Evolutionary conservation across 768 basidiomycete species (phyloP).

Genomic region (Russula olivacea): DNA sequence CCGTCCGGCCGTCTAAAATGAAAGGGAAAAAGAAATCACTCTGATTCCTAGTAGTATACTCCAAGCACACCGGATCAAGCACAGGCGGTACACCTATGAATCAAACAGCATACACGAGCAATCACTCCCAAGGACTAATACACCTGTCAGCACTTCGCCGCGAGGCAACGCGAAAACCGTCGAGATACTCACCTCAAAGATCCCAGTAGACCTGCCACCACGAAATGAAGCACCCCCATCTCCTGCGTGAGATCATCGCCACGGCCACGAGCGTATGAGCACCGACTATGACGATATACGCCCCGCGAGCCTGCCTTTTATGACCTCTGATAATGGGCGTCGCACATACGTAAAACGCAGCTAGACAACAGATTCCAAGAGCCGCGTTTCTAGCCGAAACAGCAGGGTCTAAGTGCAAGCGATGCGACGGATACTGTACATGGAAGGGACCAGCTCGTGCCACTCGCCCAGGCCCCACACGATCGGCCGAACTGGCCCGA

Average conservation of each 20-base stretch:
- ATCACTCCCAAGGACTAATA: background rate
- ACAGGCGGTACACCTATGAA: slow-evolving; percentile 13
- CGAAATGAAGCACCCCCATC: background rate
- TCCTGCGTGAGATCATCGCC: background rate
- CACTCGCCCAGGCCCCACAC: no score
- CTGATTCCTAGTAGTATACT: slow-evolving; percentile 1
- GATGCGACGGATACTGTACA: background rate
- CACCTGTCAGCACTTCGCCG: background rate
- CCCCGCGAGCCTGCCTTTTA: background rate
- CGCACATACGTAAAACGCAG: background rate
- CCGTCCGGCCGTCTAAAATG: background rate
- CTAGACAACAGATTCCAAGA: background rate
- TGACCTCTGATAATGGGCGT: slow-evolving; percentile 1
- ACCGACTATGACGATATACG: background rate
- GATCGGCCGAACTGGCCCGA: background rate
- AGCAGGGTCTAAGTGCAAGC: background rate
- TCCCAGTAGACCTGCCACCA: background rate
- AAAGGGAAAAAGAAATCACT: background rate
- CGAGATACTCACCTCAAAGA: slow-evolving; percentile 4
- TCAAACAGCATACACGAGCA: slow-evolving; percentile 7
- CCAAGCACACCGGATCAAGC: slow-evolving; percentile 18
- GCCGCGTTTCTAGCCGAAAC: background rate
- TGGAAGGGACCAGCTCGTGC: background rate
- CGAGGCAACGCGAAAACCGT: background rate
- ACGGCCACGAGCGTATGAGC: background rate